phyloP scores from a whole-genome alignment of 2,329 filamentous ascomycete species.

The Fusarium sp. region DNA sequence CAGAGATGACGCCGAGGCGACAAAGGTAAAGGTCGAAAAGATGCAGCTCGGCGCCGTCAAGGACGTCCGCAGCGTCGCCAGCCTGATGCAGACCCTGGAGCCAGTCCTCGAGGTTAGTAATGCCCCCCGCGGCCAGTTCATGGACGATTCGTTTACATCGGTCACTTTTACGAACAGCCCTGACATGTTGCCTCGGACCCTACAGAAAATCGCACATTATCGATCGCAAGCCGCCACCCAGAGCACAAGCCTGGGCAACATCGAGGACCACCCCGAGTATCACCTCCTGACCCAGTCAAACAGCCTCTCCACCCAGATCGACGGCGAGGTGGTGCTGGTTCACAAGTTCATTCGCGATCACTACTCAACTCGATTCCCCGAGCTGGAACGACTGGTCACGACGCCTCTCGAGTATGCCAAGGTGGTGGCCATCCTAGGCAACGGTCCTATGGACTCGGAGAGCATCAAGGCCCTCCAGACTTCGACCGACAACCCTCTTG shows the following conservation, averaged over 20 bases:
- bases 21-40: constrained; percentile 83
- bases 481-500: constrained; percentile 81
- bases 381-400: constrained; percentile 88
- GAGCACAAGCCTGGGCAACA: constrained; percentile 77
- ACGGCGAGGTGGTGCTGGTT: constrained; percentile 89
- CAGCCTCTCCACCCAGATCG: constrained; percentile 89
- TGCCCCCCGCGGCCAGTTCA: constrained; percentile 35
- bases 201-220: constrained; percentile 83
- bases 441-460: constrained; percentile 84
- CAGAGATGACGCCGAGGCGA: constrained; percentile 72
- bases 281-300: constrained; percentile 89
- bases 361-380: constrained; percentile 93
- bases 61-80: constrained; percentile 83
- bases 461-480: constrained; percentile 84
- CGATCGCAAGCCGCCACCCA: constrained; percentile 74
- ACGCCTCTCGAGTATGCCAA: constrained; percentile 96
- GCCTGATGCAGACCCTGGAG: constrained; percentile 82
- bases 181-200: constrained; percentile 67
- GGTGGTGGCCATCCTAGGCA: constrained; percentile 91
- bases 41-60: constrained; percentile 79
- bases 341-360: constrained; percentile 98
- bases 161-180: constrained; percentile 67
- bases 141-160: constrained; percentile 70
- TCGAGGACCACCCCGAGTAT: constrained; percentile 94
- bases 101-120: constrained; percentile 83